phyloP scores from a whole-genome alignment of 306 rosid species.

The Quercus parvula region DNA sequence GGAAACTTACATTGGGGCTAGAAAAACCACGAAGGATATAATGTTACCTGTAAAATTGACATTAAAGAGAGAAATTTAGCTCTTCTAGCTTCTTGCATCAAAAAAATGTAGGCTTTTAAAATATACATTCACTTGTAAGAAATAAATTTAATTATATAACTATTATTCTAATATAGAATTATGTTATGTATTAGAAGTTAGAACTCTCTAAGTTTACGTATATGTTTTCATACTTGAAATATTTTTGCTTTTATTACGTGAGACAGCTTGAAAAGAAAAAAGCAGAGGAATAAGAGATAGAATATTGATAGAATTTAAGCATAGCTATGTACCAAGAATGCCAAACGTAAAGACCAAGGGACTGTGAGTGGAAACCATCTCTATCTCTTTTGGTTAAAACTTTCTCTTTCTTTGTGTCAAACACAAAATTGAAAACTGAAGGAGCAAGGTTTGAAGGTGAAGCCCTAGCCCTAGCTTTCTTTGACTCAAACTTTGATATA shows the following conservation, averaged over 20 bases:
- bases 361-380: conserved; percentile 19
- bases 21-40: conserved; percentile 70
- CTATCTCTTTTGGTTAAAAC: background rate
- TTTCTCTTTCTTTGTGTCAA: background rate
- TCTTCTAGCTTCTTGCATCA: background rate
- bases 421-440: background rate
- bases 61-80: background rate
- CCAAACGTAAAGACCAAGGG: conserved; percentile 54
- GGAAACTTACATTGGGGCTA: conserved; percentile 84
- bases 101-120: too few species aligned
- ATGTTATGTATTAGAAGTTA: too few species aligned
- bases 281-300: background rate
- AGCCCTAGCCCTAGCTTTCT: conserved; percentile 16
- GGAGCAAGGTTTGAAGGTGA: conserved; percentile 16
- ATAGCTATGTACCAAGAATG: conserved; percentile 47
- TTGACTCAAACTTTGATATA: conserved; percentile 37
- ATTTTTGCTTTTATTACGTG: too few species aligned
- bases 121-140: too few species aligned
- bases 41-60: conserved; percentile 56
- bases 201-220: too few species aligned
- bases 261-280: background rate
- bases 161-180: too few species aligned
- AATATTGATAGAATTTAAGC: background rate
- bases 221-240: too few species aligned
- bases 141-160: too few species aligned